These are phyloP conservation scores for Aureobasidium sp. DNA, from an alignment of 2,329 filamentous ascomycete species.

Conservation along the genomic window DNA sequence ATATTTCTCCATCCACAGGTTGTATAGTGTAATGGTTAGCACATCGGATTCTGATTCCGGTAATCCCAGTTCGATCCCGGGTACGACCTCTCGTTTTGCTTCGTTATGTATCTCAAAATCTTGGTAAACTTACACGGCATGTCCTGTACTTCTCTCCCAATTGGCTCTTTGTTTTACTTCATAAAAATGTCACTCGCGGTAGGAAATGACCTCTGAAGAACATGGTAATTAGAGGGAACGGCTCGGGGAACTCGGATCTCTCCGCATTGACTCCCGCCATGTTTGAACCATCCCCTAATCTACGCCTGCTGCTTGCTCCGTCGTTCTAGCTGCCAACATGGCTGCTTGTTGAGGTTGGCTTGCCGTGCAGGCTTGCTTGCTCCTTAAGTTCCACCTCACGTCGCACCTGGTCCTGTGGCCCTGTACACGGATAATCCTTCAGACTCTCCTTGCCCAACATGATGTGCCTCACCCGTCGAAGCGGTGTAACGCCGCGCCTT, in stretches of 20 bases:
- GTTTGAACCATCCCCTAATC: too few relatives aligned
- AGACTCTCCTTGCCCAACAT: constrained; percentile 16
- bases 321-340: not conserved
- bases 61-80: constrained; percentile 15
- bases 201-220: too few relatives aligned
- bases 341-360: not conserved
- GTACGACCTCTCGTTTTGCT: constrained; percentile 12
- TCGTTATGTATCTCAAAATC: too few relatives aligned
- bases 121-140: not conserved
- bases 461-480: not conserved
- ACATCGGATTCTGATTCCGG: constrained; percentile 16
- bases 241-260: too few relatives aligned
- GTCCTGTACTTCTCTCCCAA: too few relatives aligned
- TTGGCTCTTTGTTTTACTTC: too few relatives aligned
- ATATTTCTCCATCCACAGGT: not conserved
- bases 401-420: not conserved
- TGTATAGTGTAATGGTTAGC: constrained; percentile 16
- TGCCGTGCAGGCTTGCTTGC: not conserved
- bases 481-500: not conserved
- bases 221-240: too few relatives aligned
- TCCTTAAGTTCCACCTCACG: not conserved
- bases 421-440: not conserved
- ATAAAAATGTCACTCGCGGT: too few relatives aligned
- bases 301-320: too few relatives aligned
- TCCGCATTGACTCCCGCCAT: too few relatives aligned